Evolutionary conservation across 768 basidiomycete species (phyloP), one percentile per base, ranked within the genome.

Genomic region (Termitomyces sp.): DNA sequence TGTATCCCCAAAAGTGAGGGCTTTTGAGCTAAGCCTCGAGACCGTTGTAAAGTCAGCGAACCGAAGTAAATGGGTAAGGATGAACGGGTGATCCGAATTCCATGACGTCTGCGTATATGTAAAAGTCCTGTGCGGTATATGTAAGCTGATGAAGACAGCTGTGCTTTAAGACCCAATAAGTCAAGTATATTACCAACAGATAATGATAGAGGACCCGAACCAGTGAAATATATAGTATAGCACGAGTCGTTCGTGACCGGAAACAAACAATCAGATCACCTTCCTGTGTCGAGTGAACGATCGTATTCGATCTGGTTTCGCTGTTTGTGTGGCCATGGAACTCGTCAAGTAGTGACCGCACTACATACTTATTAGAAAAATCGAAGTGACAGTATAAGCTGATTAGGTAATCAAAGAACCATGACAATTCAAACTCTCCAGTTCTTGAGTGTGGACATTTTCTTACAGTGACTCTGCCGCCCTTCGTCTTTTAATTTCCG

Each of bases 1-100:
- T 8, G 22, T 52, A 59, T 56, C 59, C 54, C 61, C 53, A 53
- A 51, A 52, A 26, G 43, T 34, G 29, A 42, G 27, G 1, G 32
- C 18, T 53, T 49, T 31, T 9, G 16, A 16, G 7, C 20, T 10
- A 41, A 41, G n/a, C 8, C 39, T 2, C 26, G 53, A 31, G 14
- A 43, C 43, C 18, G 20, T 27, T 56, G 36, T 55, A 16, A 36
- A 26, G 55, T 22, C 24, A 44, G 54, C 16, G 1, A 27, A 44
- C 24, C 54, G 31, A 59, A 53, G 42, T 61, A 52, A 43, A 32
- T 53, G 20, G 27, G n/a, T 16, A 34, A 26, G 32, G 13, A 31
- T 22, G 18, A 14, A 36, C 5, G 44, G 41, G 31, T 54, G 53
- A 54, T 54, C 42, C 53, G 53, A 32, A 22, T 34, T 18, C 53